Conservation (phyloP, 1,284 basidiomycete species). For the Puccinia polysora region DNA sequence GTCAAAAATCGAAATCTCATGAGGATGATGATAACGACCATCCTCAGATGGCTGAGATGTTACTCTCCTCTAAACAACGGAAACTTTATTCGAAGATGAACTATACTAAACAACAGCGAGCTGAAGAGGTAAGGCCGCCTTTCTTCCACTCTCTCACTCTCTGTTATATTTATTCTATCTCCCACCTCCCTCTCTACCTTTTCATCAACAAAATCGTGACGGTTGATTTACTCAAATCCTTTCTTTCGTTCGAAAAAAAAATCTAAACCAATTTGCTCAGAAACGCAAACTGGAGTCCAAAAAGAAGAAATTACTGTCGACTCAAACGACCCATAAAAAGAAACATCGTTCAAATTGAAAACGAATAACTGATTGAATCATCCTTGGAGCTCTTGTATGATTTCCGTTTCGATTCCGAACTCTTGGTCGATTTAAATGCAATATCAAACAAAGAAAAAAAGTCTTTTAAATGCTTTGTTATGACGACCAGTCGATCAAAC, state of each 20-base stretch:
- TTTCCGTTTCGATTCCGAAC: too few relatives aligned
- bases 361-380: too few relatives aligned
- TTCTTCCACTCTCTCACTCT: background rate
- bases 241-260: background rate
- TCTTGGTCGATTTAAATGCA: too few relatives aligned
- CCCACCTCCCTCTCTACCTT: background rate
- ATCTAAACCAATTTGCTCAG: too few relatives aligned
- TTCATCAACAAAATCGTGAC: background rate
- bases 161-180: background rate
- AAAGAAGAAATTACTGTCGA: too few relatives aligned
- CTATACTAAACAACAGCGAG: constrained; percentile 38
- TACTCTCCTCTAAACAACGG: constrained; percentile 29
- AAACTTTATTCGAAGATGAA: constrained; percentile 41
- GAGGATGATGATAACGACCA: constrained; percentile 44
- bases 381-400: too few relatives aligned
- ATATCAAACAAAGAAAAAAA: too few relatives aligned
- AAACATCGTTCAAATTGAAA: too few relatives aligned
- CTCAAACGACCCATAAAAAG: too few relatives aligned
- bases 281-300: constrained; percentile 19
- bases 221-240: background rate
- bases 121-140: constrained; percentile 26
- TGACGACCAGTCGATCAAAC: too few relatives aligned
- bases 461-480: too few relatives aligned
- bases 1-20: background rate
- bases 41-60: constrained; percentile 24